phyloP scores from a whole-genome alignment of 2,329 filamentous ascomycete species.

The Cladophialophora bantiana region DNA sequence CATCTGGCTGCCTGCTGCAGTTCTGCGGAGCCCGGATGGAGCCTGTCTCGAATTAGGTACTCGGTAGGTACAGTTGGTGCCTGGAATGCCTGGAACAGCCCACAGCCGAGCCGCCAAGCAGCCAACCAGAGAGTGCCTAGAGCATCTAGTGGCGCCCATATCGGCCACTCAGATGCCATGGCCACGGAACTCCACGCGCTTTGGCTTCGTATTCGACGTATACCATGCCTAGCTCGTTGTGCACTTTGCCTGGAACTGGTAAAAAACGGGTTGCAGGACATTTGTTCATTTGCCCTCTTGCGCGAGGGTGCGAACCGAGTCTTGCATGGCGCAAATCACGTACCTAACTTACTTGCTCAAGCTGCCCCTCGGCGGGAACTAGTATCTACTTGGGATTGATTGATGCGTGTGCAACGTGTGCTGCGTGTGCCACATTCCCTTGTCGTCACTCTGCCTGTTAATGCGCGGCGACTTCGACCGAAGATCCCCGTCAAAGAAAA shows the following conservation, averaged over 20 bases:
- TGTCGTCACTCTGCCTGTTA: background rate
- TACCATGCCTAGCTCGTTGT: background rate
- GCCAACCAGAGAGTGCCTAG: background rate
- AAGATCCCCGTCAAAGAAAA: background rate
- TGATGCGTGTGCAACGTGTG: no score
- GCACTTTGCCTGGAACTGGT: background rate
- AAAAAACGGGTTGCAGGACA: background rate
- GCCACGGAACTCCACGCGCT: background rate
- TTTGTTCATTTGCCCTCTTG: background rate
- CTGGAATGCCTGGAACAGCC: background rate
- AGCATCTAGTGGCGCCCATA: background rate
- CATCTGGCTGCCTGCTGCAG: background rate
- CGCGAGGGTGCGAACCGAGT: background rate
- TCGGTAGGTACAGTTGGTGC: background rate
- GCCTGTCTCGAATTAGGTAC: background rate
- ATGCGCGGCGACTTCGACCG: background rate
- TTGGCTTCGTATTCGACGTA: slow-evolving; percentile 1
- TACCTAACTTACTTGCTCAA: background rate
- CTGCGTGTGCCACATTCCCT: background rate
- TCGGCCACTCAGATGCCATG: background rate
- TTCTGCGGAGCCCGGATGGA: no score
- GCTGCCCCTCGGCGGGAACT: slow-evolving; percentile 3
- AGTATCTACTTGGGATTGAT: background rate
- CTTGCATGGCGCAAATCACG: background rate
- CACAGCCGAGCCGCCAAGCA: background rate